Conservation (phyloP, 768 basidiomycete species). For the Terana coerulea region DNA sequence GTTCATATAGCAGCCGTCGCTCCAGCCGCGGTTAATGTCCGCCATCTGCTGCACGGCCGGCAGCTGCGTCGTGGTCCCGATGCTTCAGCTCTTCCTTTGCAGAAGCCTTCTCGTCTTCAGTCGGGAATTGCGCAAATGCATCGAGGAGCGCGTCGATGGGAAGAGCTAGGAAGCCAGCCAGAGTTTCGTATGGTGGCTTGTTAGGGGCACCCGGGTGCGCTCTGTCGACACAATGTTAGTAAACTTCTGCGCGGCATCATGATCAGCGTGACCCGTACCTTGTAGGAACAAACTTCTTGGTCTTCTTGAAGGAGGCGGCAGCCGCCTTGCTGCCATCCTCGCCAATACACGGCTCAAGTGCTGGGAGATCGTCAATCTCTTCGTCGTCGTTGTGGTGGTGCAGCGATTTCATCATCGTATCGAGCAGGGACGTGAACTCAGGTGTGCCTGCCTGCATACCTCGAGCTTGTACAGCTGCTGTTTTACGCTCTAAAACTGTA, state of each 20-base stretch:
- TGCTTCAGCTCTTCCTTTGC: slow-evolving; percentile 31
- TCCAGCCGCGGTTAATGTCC: too few relatives aligned
- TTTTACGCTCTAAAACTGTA: slow-evolving; percentile 29
- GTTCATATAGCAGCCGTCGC: too few relatives aligned
- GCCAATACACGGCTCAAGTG: slow-evolving; percentile 46
- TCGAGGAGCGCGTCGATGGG: slow-evolving; percentile 62
- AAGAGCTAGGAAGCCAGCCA: slow-evolving; percentile 48
- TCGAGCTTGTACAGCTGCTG: slow-evolving; percentile 45
- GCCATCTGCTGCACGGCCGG: slow-evolving; percentile 12
- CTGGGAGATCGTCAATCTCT: slow-evolving; percentile 53
- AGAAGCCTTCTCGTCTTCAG: slow-evolving; percentile 44
- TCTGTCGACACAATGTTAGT: slow-evolving; percentile 28
- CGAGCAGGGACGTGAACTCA: slow-evolving; percentile 41
- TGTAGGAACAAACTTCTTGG: slow-evolving; percentile 63
- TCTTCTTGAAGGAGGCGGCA: slow-evolving; percentile 44
- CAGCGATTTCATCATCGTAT: slow-evolving; percentile 43
- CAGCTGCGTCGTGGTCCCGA: slow-evolving; percentile 26
- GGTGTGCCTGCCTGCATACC: slow-evolving; percentile 35
- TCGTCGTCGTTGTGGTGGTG: slow-evolving; percentile 55
- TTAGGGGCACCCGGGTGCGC: slow-evolving; percentile 51
- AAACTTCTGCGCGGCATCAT: too few relatives aligned
- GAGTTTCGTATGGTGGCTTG: slow-evolving; percentile 57
- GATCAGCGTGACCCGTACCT: slow-evolving; percentile 38
- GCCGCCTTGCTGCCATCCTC: slow-evolving; percentile 40
- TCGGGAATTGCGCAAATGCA: slow-evolving; percentile 50